Conservation (phyloP, 306 rosid species). For the Acmispon strigosus region DNA sequence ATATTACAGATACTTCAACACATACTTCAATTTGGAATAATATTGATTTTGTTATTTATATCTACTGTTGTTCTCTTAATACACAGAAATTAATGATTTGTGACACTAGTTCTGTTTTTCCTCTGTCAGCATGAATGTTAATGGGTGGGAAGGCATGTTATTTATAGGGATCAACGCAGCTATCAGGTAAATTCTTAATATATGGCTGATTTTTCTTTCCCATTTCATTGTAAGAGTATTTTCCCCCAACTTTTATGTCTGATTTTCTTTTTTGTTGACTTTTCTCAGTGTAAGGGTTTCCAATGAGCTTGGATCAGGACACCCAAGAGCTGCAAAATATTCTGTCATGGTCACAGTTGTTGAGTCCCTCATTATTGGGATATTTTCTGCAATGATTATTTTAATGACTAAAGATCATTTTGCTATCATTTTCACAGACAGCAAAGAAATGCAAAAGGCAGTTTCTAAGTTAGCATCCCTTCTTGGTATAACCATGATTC, state of each 20-base stretch:
- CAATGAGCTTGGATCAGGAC: slow-evolving; percentile 92
- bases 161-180: slow-evolving; percentile 98
- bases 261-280: neutral
- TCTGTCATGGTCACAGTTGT: slow-evolving; percentile 43
- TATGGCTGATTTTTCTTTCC: too few species aligned
- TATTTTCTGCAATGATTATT: slow-evolving; percentile 42
- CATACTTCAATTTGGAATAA: neutral
- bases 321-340: slow-evolving; percentile 84
- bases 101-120: neutral
- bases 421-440: slow-evolving; percentile 65
- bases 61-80: neutral
- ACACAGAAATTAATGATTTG: neutral
- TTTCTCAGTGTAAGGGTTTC: slow-evolving; percentile 73
- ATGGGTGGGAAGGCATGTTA: slow-evolving; percentile 98
- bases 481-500: slow-evolving; percentile 79
- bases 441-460: slow-evolving; percentile 71
- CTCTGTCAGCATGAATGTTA: slow-evolving; percentile 76
- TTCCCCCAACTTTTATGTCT: neutral
- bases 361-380: slow-evolving; percentile 64
- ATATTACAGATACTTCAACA: neutral
- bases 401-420: slow-evolving; percentile 55
- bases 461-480: slow-evolving; percentile 76
- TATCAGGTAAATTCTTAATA: slow-evolving; percentile 47
- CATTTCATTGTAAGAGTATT: neutral
- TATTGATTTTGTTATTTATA: neutral